Conservation (phyloP, 140 eudicot species). For the Senecio squalidus region DNA sequence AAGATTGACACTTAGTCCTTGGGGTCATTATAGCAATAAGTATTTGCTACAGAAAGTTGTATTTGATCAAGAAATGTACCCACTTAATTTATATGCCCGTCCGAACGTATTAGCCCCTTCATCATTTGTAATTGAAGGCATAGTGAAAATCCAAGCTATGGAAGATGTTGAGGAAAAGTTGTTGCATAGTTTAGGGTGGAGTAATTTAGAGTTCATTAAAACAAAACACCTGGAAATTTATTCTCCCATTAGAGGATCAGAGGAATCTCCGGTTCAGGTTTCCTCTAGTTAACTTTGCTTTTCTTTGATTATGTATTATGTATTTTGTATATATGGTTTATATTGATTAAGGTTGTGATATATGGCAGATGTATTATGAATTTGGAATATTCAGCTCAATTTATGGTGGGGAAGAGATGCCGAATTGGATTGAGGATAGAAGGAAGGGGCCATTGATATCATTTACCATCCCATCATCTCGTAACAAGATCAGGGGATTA, state of each 20-base stretch:
- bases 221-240: not conserved
- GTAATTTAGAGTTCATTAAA: not conserved
- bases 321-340: not conserved
- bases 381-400: slow-evolving; percentile 12
- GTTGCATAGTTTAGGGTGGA: slow-evolving; percentile 22
- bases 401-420: not conserved
- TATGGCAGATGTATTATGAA: slow-evolving; percentile 2
- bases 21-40: not conserved
- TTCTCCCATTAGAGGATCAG: not conserved
- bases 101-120: not conserved
- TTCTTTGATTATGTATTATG: too few species aligned
- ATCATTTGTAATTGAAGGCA: slow-evolving; percentile 17
- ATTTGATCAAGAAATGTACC: slow-evolving; percentile 20
- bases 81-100: not conserved
- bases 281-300: not conserved
- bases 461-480: slow-evolving; percentile 3
- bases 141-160: slow-evolving; percentile 13
- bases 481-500: not conserved
- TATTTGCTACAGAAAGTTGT: slow-evolving; percentile 4
- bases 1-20: not conserved
- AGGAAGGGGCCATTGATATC: not conserved
- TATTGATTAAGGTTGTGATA: not conserved
- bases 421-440: not conserved
- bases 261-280: slow-evolving; percentile 8
- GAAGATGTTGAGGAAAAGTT: not conserved